These are phyloP conservation scores for Trichoderma atrobrunneum DNA, from an alignment of 2,329 filamentous ascomycete species.

Conservation along the genomic window DNA sequence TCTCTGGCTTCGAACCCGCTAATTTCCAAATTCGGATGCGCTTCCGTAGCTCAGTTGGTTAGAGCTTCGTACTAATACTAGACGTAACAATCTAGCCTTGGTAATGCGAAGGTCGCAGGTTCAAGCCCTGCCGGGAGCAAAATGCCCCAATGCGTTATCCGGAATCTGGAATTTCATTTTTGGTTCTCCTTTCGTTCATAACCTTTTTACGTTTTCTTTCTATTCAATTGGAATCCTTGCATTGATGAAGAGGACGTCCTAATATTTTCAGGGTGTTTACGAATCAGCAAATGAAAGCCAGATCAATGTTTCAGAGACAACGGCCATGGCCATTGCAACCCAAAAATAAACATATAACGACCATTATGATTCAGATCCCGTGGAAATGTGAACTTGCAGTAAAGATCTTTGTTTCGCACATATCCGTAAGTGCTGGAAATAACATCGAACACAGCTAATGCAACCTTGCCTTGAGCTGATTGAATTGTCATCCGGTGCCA, in stretches of 20 bases:
- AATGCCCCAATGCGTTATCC: not conserved
- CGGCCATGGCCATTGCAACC: not conserved
- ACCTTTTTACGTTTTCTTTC: not conserved
- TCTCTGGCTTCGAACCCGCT: not conserved
- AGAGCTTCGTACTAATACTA: slow-evolving; percentile 15
- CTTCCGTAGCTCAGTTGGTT: slow-evolving; percentile 5
- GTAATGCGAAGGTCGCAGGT: slow-evolving; percentile 15
- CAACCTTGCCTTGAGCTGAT: not conserved
- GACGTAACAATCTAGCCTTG: not conserved
- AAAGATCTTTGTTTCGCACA: not conserved
- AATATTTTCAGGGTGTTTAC: not conserved
- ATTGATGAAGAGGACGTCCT: not conserved
- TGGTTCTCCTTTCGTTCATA: not conserved
- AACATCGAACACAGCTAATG: not conserved
- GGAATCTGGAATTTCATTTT: not conserved
- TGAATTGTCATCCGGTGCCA: not conserved
- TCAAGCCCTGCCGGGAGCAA: slow-evolving; percentile 14
- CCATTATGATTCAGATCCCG: accelerated
- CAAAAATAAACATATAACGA: not conserved
- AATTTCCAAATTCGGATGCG: not conserved
- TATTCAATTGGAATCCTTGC: not conserved
- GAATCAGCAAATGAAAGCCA: not conserved
- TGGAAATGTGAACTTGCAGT: not conserved
- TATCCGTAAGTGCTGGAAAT: not conserved
- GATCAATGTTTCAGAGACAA: not conserved